These are phyloP conservation scores for Xylaria scruposa DNA, from an alignment of 495 filamentous ascomycete genomes.

Conservation along the genomic window DNA sequence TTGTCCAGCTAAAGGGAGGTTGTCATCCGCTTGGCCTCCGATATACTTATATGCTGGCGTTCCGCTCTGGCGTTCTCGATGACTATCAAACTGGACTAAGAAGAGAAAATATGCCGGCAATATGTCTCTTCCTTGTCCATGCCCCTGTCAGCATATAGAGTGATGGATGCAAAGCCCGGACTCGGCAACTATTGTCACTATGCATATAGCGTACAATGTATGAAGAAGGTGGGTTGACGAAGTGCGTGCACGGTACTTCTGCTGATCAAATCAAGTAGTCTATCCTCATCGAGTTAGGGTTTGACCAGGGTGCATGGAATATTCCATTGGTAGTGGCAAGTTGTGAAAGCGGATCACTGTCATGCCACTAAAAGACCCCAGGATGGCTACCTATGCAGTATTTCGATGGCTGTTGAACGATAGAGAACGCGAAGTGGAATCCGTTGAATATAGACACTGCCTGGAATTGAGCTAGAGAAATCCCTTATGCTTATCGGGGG, in stretches of 20 bases:
- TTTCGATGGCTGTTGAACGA: neutral
- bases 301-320: slow-evolving; percentile 14
- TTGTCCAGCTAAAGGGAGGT: neutral
- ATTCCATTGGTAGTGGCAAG: slow-evolving; percentile 12
- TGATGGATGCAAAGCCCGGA: slow-evolving; percentile 8
- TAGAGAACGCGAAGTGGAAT: neutral
- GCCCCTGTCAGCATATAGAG: slow-evolving; percentile 1
- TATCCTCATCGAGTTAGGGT: slow-evolving; percentile 18
- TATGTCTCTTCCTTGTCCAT: neutral
- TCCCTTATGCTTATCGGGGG: neutral
- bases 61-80: neutral
- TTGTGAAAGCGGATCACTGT: slow-evolving; percentile 16
- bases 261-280: slow-evolving; percentile 12
- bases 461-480: neutral
- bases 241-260: slow-evolving; percentile 22
- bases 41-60: slow-evolving; percentile 3
- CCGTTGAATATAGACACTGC: neutral
- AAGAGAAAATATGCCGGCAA: slow-evolving; percentile 15
- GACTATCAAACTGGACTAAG: neutral
- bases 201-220: slow-evolving; percentile 12
- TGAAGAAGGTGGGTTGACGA: slow-evolving; percentile 1
- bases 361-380: slow-evolving; percentile 1
- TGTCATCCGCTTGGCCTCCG: neutral
- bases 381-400: neutral
- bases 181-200: slow-evolving; percentile 6